Percentiles rank a stretch among this genome's conserved stretches.
Evolutionary conservation across 768 basidiomycete species (phyloP).

Genomic region (Cyathus striatus): DNA sequence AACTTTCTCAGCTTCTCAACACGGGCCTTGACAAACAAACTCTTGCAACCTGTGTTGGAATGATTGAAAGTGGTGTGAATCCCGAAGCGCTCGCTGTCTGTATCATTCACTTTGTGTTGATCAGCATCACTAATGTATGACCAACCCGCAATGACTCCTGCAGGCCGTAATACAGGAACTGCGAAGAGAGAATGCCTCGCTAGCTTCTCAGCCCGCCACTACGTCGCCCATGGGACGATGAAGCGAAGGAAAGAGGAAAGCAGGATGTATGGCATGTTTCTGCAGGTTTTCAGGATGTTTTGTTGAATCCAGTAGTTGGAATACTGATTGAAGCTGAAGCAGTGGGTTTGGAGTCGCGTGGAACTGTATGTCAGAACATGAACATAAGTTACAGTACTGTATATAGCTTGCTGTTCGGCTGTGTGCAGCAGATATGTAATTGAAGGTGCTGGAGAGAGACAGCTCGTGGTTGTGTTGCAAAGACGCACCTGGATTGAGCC

Average conservation of each 20-base stretch:
- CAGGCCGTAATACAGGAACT: slow-evolving; percentile 86
- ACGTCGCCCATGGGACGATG: not conserved
- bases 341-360: no score
- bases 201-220: slow-evolving; percentile 23
- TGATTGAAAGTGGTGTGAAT: slow-evolving; percentile 92
- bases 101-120: slow-evolving; percentile 6
- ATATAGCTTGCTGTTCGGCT: no score
- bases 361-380: no score
- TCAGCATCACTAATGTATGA: slow-evolving; percentile 6
- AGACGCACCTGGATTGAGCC: no score
- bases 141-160: slow-evolving; percentile 6
- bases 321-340: no score
- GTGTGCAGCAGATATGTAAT: no score
- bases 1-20: slow-evolving; percentile 84
- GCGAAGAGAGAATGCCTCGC: slow-evolving; percentile 55
- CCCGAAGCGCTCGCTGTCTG: slow-evolving; percentile 85
- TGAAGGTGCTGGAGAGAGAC: no score
- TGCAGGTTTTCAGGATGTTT: no score
- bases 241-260: not conserved
- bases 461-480: no score
- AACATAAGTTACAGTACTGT: no score
- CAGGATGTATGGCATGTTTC: no score
- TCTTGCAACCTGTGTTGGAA: slow-evolving; percentile 84
- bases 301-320: no score
- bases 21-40: slow-evolving; percentile 88